Conservation (phyloP, 2,329 filamentous ascomycete species). For the Dichotomopilus funicola region DNA sequence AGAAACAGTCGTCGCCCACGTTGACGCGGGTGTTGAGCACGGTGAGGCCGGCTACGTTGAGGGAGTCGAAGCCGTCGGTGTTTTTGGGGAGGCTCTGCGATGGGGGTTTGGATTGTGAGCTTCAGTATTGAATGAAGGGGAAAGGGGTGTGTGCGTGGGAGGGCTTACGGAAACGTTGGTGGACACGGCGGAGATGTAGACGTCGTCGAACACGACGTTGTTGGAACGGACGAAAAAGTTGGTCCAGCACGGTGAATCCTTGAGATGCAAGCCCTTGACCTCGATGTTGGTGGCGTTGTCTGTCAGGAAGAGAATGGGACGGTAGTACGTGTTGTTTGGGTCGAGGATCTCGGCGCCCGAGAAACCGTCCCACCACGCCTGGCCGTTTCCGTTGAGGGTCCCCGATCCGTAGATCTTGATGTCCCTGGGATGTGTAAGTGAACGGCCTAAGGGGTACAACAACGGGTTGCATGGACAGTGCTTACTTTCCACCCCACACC, state of each 20-base stretch:
- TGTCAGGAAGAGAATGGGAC: slow-evolving; percentile 55
- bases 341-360: slow-evolving; percentile 41
- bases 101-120: no score
- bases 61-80: slow-evolving; percentile 56
- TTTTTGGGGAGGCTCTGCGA: slow-evolving; percentile 47
- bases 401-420: slow-evolving; percentile 55
- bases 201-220: slow-evolving; percentile 8
- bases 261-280: slow-evolving; percentile 51
- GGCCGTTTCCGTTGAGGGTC: slow-evolving; percentile 49
- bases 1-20: slow-evolving; percentile 56
- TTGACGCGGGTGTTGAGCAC: slow-evolving; percentile 46
- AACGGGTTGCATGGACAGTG: not conserved
- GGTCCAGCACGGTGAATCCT: slow-evolving; percentile 58
- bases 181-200: slow-evolving; percentile 8
- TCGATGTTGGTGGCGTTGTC: slow-evolving; percentile 54
- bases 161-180: slow-evolving; percentile 3
- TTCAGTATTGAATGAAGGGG: slow-evolving; percentile 31
- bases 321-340: slow-evolving; percentile 48
- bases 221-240: slow-evolving; percentile 47
- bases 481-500: slow-evolving; percentile 50
- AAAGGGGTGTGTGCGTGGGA: slow-evolving; percentile 42
- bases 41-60: slow-evolving; percentile 48
- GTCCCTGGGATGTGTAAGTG: slow-evolving; percentile 30
- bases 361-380: slow-evolving; percentile 39
- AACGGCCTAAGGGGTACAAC: not conserved